phyloP scores from a whole-genome alignment of 2,329 filamentous ascomycete species.

The Arthroderma uncinatum region DNA sequence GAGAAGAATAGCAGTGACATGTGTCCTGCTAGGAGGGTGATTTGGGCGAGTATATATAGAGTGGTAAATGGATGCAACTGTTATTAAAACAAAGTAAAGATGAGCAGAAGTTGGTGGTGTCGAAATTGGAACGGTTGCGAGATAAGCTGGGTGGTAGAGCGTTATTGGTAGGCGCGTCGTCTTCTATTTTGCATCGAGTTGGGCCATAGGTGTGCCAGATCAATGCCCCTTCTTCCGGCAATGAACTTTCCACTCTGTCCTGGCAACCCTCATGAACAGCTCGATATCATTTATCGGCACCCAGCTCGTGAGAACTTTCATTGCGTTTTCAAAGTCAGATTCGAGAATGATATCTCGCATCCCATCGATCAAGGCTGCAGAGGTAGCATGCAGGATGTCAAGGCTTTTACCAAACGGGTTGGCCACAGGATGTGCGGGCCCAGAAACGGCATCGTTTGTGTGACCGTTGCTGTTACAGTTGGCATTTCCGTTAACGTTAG shows the following conservation, averaged over 20 bases:
- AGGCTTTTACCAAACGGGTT: conserved; percentile 52
- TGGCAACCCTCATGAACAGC: conserved; percentile 78
- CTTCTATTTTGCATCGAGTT: background rate
- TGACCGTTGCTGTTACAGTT: conserved; percentile 19
- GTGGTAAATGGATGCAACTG: background rate
- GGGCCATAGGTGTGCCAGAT: background rate
- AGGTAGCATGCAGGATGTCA: conserved; percentile 80
- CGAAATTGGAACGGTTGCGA: background rate
- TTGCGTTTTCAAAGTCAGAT: conserved; percentile 92
- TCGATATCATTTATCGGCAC: conserved; percentile 92
- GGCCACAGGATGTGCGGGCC: conserved; percentile 19
- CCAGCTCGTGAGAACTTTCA: conserved; percentile 93
- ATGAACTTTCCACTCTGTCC: conserved; percentile 70
- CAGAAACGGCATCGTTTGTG: conserved; percentile 11
- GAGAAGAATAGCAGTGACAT: background rate
- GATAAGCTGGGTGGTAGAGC: background rate
- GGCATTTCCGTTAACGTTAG: conserved; percentile 19
- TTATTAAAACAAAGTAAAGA: background rate
- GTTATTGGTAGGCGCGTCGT: background rate
- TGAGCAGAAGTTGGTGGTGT: background rate
- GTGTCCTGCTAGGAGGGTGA: too few relatives aligned
- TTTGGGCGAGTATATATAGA: background rate
- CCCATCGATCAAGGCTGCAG: conserved; percentile 80
- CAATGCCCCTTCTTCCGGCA: conserved; percentile 35
- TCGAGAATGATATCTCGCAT: conserved; percentile 79